These are phyloP conservation scores for Monosporascus sp. DNA, from an alignment of 2,329 filamentous ascomycete genomes.

Conservation along the genomic window DNA sequence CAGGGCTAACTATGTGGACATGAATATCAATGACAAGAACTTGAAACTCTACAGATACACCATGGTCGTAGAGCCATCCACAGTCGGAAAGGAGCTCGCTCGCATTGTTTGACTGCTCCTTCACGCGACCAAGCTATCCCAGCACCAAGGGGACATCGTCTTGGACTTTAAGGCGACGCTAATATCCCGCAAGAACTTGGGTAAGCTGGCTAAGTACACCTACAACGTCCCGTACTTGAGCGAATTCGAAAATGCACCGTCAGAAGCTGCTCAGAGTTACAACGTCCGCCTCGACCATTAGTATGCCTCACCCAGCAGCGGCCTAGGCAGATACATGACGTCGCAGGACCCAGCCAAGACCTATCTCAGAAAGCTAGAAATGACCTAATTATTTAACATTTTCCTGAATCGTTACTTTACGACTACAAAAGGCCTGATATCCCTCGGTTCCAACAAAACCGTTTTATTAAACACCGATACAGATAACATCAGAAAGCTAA, in stretches of 20 bases:
- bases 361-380: conserved; percentile 18
- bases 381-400: conserved; percentile 17
- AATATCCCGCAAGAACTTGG: too few species aligned
- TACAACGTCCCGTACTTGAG: too few species aligned
- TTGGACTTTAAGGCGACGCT: too few species aligned
- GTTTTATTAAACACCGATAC: conserved; percentile 14
- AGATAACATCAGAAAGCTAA: conserved; percentile 15
- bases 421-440: conserved; percentile 14
- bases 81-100: background rate
- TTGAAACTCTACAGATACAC: background rate
- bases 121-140: too few species aligned
- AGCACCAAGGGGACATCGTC: too few species aligned
- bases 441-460: conserved; percentile 25
- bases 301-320: background rate
- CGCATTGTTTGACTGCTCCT: too few species aligned
- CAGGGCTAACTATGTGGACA: background rate
- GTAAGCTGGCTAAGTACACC: too few species aligned
- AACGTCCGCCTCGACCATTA: too few species aligned
- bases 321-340: conserved; percentile 20
- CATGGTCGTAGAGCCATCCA: background rate
- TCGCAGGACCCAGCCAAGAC: conserved; percentile 16
- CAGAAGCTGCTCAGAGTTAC: too few species aligned
- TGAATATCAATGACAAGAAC: background rate
- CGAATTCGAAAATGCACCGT: too few species aligned
- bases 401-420: conserved; percentile 29